These are phyloP conservation scores for Thinopyrum obtusiflorum DNA, from an alignment of 202 grass and related monocot species.

Conservation along the genomic window DNA sequence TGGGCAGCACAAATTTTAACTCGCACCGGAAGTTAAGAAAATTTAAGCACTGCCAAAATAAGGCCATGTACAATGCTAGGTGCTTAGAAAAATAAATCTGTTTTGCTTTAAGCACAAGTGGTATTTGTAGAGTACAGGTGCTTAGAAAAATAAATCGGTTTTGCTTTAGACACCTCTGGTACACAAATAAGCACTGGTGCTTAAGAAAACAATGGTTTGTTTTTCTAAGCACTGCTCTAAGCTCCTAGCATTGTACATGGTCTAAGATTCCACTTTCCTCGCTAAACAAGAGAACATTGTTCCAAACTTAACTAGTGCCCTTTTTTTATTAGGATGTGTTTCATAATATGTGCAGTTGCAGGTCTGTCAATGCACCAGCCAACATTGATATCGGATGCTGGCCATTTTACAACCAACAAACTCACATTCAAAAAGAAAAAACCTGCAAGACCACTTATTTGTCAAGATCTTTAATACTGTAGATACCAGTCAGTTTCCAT, in stretches of 20 bases:
- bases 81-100: too few species aligned
- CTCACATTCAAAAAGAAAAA: background rate
- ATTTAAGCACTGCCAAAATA: background rate
- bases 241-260: too few species aligned
- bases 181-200: too few species aligned
- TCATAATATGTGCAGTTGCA: background rate
- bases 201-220: too few species aligned
- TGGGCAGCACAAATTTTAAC: background rate
- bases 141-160: too few species aligned
- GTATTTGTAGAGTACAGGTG: too few species aligned
- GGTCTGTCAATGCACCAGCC: background rate
- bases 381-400: background rate
- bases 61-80: too few species aligned
- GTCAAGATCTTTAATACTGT: background rate
- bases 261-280: background rate
- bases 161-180: too few species aligned
- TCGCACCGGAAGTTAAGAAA: background rate
- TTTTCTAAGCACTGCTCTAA: too few species aligned
- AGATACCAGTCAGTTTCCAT: background rate
- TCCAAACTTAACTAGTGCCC: background rate
- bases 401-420: background rate
- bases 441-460: background rate
- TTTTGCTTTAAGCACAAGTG: too few species aligned
- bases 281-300: background rate
- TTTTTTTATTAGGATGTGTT: background rate